Percentiles rank a stretch among this genome's conserved stretches.
phyloP scores from a whole-genome alignment of 2,329 filamentous ascomycete genomes.

The Sclerotinia spermophila region DNA sequence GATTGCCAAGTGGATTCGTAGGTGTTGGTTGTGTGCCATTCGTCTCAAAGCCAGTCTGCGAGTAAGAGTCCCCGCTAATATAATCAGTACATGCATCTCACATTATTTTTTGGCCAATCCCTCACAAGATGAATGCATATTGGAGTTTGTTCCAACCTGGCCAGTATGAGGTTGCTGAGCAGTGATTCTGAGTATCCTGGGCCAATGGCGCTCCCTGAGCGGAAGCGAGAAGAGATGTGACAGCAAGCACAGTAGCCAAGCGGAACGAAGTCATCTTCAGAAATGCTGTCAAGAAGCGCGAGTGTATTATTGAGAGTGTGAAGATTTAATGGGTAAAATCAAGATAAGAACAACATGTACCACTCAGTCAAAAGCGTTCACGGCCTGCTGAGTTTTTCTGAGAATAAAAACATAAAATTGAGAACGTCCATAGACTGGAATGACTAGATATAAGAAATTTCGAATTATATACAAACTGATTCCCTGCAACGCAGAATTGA shows the following conservation, averaged over 20 bases:
- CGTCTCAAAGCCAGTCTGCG: conserved; percentile 40
- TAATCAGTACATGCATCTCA: background rate
- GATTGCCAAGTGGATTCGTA: conserved; percentile 42
- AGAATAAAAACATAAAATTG: background rate
- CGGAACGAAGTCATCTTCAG: background rate
- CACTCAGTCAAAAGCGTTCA: background rate
- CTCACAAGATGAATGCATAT: conserved; percentile 44
- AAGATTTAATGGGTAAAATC: no score
- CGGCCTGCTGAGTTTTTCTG: background rate
- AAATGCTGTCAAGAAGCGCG: background rate
- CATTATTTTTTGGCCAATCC: background rate
- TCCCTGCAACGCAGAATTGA: background rate
- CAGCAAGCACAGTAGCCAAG: background rate
- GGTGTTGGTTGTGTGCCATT: conserved; percentile 37
- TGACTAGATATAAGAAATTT: background rate
- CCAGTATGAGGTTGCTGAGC: conserved; percentile 36
- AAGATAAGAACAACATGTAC: no score
- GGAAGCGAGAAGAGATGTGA: background rate
- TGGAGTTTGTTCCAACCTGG: conserved; percentile 41
- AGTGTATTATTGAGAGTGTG: background rate
- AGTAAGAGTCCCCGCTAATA: conserved; percentile 42
- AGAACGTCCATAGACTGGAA: background rate
- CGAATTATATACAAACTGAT: background rate
- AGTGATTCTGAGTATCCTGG: conserved; percentile 18
- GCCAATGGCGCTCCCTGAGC: background rate